phyloP scores from a whole-genome alignment of 2,329 filamentous ascomycete genomes.

The Cordyceps cicadae region DNA sequence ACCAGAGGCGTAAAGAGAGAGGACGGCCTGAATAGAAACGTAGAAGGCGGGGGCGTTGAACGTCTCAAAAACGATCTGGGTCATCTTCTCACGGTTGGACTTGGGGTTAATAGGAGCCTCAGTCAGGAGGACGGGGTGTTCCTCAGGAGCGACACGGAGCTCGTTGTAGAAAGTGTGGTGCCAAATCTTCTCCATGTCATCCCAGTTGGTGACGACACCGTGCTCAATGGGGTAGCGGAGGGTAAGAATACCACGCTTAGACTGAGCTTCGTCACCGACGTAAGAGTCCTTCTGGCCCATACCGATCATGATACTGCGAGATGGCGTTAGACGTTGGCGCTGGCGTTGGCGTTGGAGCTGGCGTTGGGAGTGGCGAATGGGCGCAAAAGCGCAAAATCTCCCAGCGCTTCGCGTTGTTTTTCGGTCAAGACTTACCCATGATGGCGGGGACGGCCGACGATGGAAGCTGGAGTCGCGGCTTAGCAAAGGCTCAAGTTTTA shows the following conservation, averaged over 20 bases:
- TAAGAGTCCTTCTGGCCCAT: constrained; percentile 99
- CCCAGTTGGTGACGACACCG: constrained; percentile 99
- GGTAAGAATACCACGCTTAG: constrained; percentile 99
- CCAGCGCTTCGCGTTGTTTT: background rate
- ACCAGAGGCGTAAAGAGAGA: constrained; percentile 98
- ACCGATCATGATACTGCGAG: constrained; percentile 97
- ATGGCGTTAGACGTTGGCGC: background rate
- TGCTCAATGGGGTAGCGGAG: constrained; percentile 99
- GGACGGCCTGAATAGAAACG: constrained; percentile 99
- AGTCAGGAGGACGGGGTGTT: constrained; percentile 98
- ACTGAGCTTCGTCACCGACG: constrained; percentile 99
- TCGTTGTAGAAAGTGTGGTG: constrained; percentile 99
- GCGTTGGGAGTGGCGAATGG: constrained; percentile 10
- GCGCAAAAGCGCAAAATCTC: background rate
- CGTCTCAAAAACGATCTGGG: constrained; percentile 99
- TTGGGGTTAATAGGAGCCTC: constrained; percentile 99
- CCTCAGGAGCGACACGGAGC: constrained; percentile 98
- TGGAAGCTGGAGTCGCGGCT: constrained; percentile 45
- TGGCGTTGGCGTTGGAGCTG: constrained; percentile 7
- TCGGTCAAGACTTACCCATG: constrained; percentile 1
- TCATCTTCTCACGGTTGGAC: constrained; percentile 99
- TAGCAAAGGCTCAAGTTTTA: background rate
- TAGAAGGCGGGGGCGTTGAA: constrained; percentile 99
- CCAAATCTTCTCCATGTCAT: constrained; percentile 99
- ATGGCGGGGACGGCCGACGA: constrained; percentile 98